Percentiles rank a stretch among this genome's conserved stretches.
Conservation (phyloP, 352 stramenopile species). For the Pythium rishiriense region DNA sequence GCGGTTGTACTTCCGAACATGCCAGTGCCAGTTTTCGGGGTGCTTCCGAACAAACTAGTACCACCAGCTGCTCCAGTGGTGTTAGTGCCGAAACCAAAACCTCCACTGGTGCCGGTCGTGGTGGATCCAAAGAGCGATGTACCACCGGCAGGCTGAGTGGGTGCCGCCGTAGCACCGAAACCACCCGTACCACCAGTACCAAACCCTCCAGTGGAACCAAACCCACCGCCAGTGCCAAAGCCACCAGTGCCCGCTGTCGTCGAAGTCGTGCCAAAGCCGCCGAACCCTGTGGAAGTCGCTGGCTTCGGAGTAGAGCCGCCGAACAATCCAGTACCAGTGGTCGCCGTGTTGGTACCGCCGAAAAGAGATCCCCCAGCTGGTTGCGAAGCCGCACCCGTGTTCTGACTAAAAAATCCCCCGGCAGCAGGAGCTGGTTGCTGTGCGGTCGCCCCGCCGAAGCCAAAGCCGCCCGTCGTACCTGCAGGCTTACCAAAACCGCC, state of each 20-base stretch:
- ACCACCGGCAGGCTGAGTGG: slow-evolving; percentile 10
- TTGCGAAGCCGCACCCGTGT: slow-evolving; percentile 24
- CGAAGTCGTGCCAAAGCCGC: slow-evolving; percentile 22
- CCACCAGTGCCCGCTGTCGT: slow-evolving; percentile 18
- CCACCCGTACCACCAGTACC: slow-evolving; percentile 8
- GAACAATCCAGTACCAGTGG: slow-evolving; percentile 26
- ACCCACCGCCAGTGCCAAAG: slow-evolving; percentile 21
- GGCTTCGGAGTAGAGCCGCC: slow-evolving; percentile 14
- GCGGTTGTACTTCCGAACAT: slow-evolving; percentile 18
- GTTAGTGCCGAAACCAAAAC: slow-evolving; percentile 22
- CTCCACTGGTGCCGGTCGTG: slow-evolving; percentile 1
- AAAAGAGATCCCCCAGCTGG: slow-evolving; percentile 44
- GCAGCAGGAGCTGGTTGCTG: slow-evolving; percentile 33
- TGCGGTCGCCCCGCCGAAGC: slow-evolving; percentile 26
- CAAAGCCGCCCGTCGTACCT: slow-evolving; percentile 7
- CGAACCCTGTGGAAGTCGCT: slow-evolving; percentile 25
- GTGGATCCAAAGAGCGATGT: slow-evolving; percentile 21
- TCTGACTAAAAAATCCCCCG: slow-evolving; percentile 43
- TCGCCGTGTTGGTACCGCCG: slow-evolving; percentile 33
- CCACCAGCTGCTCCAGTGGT: slow-evolving; percentile 4
- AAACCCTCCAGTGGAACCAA: slow-evolving; percentile 14
- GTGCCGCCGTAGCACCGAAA: slow-evolving; percentile 15
- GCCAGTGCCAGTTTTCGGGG: slow-evolving; percentile 15
- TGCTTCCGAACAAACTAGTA: slow-evolving; percentile 23
- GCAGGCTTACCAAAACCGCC: slow-evolving; percentile 10